A percentile compares a stretch with the other conserved stretches of the same genome.
Evolutionary conservation across 2,329 filamentous ascomycete genomes (phyloP).

Genomic region (Claviceps capensis): DNA sequence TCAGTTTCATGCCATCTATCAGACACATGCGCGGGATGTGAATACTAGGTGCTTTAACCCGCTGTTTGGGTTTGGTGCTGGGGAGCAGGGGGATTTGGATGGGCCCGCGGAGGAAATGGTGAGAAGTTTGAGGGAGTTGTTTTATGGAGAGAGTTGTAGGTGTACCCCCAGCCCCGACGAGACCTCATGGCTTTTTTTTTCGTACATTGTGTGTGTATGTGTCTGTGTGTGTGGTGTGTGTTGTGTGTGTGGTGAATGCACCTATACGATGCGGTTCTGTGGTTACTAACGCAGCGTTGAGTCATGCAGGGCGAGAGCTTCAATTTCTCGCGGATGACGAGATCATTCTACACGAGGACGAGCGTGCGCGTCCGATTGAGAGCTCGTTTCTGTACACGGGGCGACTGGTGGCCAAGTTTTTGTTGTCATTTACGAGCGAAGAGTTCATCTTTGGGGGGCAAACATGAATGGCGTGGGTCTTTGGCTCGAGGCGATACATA

Average conservation of each 20-base stretch:
- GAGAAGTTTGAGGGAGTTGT: conserved; percentile 27
- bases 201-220: too few relatives aligned
- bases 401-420: conserved; percentile 37
- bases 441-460: conserved; percentile 29
- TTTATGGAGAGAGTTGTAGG: conserved; percentile 32
- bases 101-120: conserved; percentile 32
- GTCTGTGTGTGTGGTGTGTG: too few relatives aligned
- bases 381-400: conserved; percentile 38
- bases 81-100: conserved; percentile 32
- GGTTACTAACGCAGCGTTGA: background rate
- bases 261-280: too few relatives aligned
- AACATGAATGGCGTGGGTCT: conserved; percentile 5
- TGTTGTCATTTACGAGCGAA: conserved; percentile 40
- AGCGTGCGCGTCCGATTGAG: conserved; percentile 33
- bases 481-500: too few relatives aligned
- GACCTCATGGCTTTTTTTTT: too few relatives aligned
- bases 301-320: conserved; percentile 20
- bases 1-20: conserved; percentile 46
- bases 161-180: conserved; percentile 5
- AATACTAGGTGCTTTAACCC: conserved; percentile 41
- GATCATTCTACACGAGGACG: conserved; percentile 30
- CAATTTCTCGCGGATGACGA: conserved; percentile 32
- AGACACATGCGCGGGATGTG: conserved; percentile 38
- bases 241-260: too few relatives aligned
- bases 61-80: conserved; percentile 30